A percentile compares a stretch with the other conserved stretches of the same genome.
These are phyloP conservation scores for Camelina hispida DNA, from an alignment of 345 rosid genomes.

Conservation along the genomic window DNA sequence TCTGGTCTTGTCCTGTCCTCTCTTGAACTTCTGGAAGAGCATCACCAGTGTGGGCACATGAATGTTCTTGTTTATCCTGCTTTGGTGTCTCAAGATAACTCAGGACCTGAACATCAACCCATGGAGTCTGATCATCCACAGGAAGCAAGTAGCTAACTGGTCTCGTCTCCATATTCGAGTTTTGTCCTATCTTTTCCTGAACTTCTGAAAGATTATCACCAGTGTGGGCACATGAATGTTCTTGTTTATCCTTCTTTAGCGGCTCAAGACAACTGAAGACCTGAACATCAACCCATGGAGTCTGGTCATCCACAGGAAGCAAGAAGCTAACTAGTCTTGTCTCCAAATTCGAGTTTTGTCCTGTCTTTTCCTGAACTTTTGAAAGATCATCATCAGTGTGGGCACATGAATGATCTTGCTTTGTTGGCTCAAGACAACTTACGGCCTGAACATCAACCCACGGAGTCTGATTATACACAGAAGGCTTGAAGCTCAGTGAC, in stretches of 20 bases:
- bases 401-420: background rate
- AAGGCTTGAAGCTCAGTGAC: constrained; percentile 33
- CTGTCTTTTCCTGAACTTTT: background rate
- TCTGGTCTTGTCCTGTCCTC: background rate
- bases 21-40: constrained; percentile 10
- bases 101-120: background rate
- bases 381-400: constrained; percentile 9
- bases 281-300: constrained; percentile 1
- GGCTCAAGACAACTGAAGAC: background rate
- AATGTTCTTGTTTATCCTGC: background rate
- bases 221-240: background rate
- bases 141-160: too few species aligned
- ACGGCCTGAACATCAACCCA: constrained; percentile 3
- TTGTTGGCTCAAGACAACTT: constrained; percentile 1
- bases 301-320: background rate
- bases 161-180: background rate
- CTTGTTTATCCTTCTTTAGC: background rate
- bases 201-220: constrained; percentile 6
- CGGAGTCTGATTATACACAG: constrained; percentile 5
- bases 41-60: constrained; percentile 3
- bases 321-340: background rate
- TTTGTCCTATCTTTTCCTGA: constrained; percentile 4
- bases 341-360: background rate
- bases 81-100: background rate
- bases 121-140: background rate